Base-by-base conservation (phyloP, 1,284 basidiomycete genomes). In the Moesziomyces parantarcticus region DNA sequence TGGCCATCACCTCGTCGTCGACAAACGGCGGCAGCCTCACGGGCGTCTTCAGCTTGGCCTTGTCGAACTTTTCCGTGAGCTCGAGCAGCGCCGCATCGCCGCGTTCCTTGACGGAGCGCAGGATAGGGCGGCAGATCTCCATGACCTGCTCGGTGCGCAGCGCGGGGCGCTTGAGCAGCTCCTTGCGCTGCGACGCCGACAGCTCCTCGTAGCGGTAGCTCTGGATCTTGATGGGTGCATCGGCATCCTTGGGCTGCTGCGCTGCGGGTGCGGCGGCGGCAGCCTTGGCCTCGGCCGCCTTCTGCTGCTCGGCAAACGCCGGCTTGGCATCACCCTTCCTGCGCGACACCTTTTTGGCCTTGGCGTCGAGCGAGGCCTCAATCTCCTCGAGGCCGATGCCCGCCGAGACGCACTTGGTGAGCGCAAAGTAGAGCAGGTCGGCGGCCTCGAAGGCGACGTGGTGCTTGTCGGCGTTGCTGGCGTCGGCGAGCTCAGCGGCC, bases 141-240 rank as follows among this genome's bases (percentile, higher is more conserved):
- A 98, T 93, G 92, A 99, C 98, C 79, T 95, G 92, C 77, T 91
- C 89, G 3, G 93, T 97, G 82, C 90, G 92, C 76, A 97, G 89
- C 23, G 97, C 93, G 13, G 96, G 96, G 10, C 96, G 90, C 61
- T 91, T 90, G 67, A 99, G 90, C 25, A 98, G 88, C 53, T 88
- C 87, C 20, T 87, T 86, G 22, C 89, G 89, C 76, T 92, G 88
- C n/a, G 87, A 84, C 1, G 86, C 70, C 16, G 88, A 85, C 13
- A 89, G 83, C n/a, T 78, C 63, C 25, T 64, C 68, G 39, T 74
- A 67, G 20, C 59, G 58, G 66, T 82, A 78, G 20, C 73, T 66
- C 20, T 75, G 75, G 60, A 83, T 81, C 59, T 76, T 68, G 84
- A 79, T 46, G 88, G 85, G 46, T 93, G 88, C 75, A 50, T 67